Evolutionary conservation across 805 yeast species (phyloP), one percentile per base, ranked within the genome.

Genomic region (Candida hungchunana): DNA sequence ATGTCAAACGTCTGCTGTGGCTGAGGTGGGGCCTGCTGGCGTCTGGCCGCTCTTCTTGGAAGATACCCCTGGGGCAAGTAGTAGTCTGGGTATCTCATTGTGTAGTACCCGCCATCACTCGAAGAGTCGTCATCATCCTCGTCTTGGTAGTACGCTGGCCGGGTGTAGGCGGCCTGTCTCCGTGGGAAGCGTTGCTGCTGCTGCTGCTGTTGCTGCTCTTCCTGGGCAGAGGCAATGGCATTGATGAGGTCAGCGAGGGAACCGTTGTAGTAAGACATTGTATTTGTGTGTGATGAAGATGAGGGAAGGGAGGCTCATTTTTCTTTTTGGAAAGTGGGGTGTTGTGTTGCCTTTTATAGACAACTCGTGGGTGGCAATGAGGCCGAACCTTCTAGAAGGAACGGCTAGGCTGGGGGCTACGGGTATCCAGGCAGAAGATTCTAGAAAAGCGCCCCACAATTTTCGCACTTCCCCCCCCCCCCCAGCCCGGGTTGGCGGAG

Each of bases 191-290:
- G 40, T 16, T 23, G 17, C 38, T n/a, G n/a, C n/a, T n/a, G n/a
- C n/a, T n/a, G n/a, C n/a, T n/a, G 40, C 18, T 36, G 44, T 14
- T 36, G 37, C 19, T 23, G 28, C 17, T 26, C 34, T 17, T 37
- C 39, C 22, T 39, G 36, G 12, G 45, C 34, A 12, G 16, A 16
- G 13, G 30, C 44, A n/a, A 47, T 33, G 10, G 54, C 51, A 15
- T 43, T 37, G 29, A 50, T 26, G 38, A 50, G 29, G 27, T 47
- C 52, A n/a, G 50, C 52, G 18, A 50, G 40, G 14, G 50, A 27
- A 4, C 35, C 26, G 42, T 40, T 44, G 47, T 45, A 45, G 37
- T 36, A 39, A n/a, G 43, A 32, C 43, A 39, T 39, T 29, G 39
- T 32, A 17, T 7, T n/a, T 17, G 31, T 28, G 31, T 16, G 7